A percentile compares a stretch with the other conserved stretches of the same genome.
Conservation (phyloP, 1,284 basidiomycete genomes). For the Tylopilus microsporus region DNA sequence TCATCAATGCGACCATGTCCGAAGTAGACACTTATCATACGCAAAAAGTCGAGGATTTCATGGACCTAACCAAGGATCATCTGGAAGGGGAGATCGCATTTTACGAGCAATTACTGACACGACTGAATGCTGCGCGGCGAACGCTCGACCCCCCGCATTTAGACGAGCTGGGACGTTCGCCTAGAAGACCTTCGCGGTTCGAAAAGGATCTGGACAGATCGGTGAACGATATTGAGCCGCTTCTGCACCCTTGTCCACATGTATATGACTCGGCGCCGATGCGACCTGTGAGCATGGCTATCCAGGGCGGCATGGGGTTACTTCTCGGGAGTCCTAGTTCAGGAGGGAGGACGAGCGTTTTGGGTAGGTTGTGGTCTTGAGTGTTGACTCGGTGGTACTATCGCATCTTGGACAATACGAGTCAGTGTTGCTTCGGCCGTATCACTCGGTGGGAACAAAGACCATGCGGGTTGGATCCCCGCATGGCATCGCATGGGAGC, state of each 20-base stretch:
- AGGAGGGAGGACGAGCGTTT: constrained; percentile 50
- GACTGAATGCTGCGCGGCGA: constrained; percentile 51
- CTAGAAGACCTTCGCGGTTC: constrained; percentile 65
- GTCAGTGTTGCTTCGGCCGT: no score
- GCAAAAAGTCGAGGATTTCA: constrained; percentile 70
- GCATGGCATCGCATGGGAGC: no score
- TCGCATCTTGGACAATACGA: no score
- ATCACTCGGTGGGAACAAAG: no score
- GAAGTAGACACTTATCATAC: constrained; percentile 79
- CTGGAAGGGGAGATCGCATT: constrained; percentile 72
- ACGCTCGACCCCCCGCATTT: constrained; percentile 49
- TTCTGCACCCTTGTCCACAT: constrained; percentile 70
- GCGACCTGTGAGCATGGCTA: constrained; percentile 69
- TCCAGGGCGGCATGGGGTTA: constrained; percentile 64
- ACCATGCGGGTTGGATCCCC: no score
- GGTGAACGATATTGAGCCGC: constrained; percentile 44
- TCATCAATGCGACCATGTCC: constrained; percentile 81
- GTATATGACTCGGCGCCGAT: constrained; percentile 71
- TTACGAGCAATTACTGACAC: constrained; percentile 63
- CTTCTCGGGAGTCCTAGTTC: constrained; percentile 44
- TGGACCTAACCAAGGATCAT: constrained; percentile 55
- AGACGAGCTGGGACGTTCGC: constrained; percentile 40
- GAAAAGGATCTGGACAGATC: constrained; percentile 65
- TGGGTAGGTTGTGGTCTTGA: constrained; percentile 59
- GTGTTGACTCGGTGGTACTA: neutral